phyloP scores from a whole-genome alignment of 192 early-diverging fungal genomes.

The Oehlia diaphana region DNA sequence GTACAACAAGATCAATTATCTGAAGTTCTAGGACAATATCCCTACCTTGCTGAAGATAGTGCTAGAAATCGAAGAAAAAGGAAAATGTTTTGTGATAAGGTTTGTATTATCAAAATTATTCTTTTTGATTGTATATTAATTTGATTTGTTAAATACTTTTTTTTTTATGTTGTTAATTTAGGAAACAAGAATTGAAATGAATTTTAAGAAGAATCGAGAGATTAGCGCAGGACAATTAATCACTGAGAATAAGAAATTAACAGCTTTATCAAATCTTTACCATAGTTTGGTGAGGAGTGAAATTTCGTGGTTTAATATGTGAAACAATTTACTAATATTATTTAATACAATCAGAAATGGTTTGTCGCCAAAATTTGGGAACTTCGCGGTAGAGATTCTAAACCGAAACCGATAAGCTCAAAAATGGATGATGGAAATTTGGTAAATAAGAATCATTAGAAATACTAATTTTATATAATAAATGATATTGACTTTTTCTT shows the following conservation, averaged over 20 bases:
- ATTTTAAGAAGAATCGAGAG: constrained; percentile 76
- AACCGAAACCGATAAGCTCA: neutral
- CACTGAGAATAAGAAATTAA: constrained; percentile 79
- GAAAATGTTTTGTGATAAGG: constrained; percentile 14
- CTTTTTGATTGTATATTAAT: too few relatives aligned
- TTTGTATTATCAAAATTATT: neutral
- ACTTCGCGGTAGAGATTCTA: constrained; percentile 34
- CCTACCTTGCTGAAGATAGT: constrained; percentile 39
- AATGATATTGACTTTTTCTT: too few relatives aligned
- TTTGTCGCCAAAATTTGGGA: constrained; percentile 58
- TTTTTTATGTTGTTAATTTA: constrained; percentile 26
- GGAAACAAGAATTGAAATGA: constrained; percentile 78
- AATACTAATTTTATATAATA: too few relatives aligned
- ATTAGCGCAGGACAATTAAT: constrained; percentile 79
- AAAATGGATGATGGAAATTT: constrained; percentile 29
- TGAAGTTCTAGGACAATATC: constrained; percentile 44
- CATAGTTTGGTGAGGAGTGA: constrained; percentile 72
- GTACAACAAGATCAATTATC: constrained; percentile 48
- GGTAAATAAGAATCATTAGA: constrained; percentile 14
- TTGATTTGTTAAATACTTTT: neutral
- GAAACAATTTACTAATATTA: constrained; percentile 30
- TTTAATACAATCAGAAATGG: constrained; percentile 58
- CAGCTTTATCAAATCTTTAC: constrained; percentile 72
- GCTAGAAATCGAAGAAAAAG: constrained; percentile 23
- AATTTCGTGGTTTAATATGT: constrained; percentile 31